Evolutionary conservation across 192 early-diverging fungal genomes (phyloP).

Genomic region (Backusella morwellensis): DNA sequence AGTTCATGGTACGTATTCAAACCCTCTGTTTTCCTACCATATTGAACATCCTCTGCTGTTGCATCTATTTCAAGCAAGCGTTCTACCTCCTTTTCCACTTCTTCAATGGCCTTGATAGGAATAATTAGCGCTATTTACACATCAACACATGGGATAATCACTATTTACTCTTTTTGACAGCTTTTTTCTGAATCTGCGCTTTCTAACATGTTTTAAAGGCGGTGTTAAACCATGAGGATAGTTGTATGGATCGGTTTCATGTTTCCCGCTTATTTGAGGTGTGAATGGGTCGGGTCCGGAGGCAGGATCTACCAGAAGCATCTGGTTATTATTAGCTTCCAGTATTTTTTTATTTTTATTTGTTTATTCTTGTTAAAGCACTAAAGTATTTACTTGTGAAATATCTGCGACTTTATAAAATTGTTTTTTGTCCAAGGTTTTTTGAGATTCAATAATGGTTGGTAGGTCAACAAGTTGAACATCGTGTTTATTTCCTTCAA

Average conservation of each 20-base stretch:
- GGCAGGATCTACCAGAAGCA: constrained; percentile 49
- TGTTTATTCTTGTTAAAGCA: no score
- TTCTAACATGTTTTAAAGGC: constrained; percentile 73
- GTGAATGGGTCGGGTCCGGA: constrained; percentile 20
- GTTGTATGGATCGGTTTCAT: constrained; percentile 58
- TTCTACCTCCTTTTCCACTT: constrained; percentile 82
- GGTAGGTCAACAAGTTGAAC: constrained; percentile 82
- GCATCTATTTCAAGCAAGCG: constrained; percentile 71
- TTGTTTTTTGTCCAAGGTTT: constrained; percentile 83
- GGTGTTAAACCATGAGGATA: constrained; percentile 81
- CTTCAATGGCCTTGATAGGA: constrained; percentile 65
- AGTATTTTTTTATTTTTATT: not conserved
- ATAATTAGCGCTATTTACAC: no score
- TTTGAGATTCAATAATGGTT: constrained; percentile 83
- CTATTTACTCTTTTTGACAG: constrained; percentile 65
- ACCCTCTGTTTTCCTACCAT: constrained; percentile 40
- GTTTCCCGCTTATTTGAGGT: constrained; percentile 22
- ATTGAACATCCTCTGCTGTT: constrained; percentile 67
- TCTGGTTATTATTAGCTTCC: constrained; percentile 34
- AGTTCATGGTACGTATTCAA: not conserved
- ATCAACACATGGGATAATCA: no score
- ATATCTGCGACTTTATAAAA: constrained; percentile 86
- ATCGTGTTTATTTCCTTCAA: constrained; percentile 51
- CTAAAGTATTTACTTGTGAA: constrained; percentile 57
- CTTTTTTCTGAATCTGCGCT: constrained; percentile 77